Base-by-base conservation (phyloP, 2,329 filamentous ascomycete species). In the Pseudopyrenochaeta lycopersici region DNA sequence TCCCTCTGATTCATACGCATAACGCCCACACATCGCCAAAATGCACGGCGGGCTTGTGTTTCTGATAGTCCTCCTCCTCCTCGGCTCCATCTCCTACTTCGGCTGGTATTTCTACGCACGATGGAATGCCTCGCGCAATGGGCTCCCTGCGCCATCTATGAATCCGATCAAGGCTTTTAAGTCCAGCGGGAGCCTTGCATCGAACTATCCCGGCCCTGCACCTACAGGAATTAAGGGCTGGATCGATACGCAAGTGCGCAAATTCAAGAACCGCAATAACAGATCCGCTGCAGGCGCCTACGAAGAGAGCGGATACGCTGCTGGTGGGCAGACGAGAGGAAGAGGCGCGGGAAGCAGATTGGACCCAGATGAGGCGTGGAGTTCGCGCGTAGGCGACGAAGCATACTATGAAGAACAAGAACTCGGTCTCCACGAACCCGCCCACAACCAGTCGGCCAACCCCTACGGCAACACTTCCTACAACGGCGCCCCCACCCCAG, bases 311-410 rank as follows among this genome's bases (percentile, higher is more conserved):
- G 73, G 75, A 38, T 77, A 74, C 54, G 75, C 46, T 14, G 65
- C 74, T 51, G 72, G 68, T 12, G 57, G 59, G 33, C 46, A 46
- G 39, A 52, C 54, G 29, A 71, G 71, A 15, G 78, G 78, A 49
- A 70, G 74, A 27, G 77, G 78, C 40, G 68, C 63, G 46, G 70
- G 58, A 38, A 88, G 90, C 72, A 86, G 88, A 1, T 82, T 92
- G 40, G 91, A 95, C 68, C 90, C 90, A 1, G 91, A 96, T 71
- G 90, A 93, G 69, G 90, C 91, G 1, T 96, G 92, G 92, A 91
- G 95, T 77, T 78, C 90, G 59, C 82, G 90, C 54, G 90, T 96
- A 4, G 90, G 90, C 52, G 82, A 87, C 64, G 90, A 93, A 74
- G 85, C 88, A 15, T 91, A 91, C 74, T 89, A 91, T 69, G 91